A percentile compares a stretch with the other conserved stretches of the same genome.
Conservation (phyloP, 257 asterid genomes). For the Solanum megistacrolobum region DNA sequence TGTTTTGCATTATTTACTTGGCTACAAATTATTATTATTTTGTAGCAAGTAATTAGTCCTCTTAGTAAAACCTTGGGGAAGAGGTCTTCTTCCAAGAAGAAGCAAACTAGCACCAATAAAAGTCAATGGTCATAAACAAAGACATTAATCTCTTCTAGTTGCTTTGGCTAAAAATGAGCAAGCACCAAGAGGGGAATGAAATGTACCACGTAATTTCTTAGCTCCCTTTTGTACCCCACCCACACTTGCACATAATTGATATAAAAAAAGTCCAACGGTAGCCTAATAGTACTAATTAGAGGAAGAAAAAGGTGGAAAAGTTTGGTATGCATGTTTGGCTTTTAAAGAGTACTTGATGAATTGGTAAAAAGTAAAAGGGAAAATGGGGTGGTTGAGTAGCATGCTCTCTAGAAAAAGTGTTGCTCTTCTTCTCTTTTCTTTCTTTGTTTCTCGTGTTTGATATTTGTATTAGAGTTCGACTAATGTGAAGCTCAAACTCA, state of each 20-base stretch:
- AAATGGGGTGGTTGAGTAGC: not conserved
- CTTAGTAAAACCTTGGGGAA: not conserved
- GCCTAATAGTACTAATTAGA: not conserved
- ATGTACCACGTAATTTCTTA: not conserved
- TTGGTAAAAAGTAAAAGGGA: not conserved
- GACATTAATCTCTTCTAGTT: not conserved
- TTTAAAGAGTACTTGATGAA: not conserved
- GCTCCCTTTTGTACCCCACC: not conserved
- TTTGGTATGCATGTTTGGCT: not conserved
- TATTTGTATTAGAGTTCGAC: too few species aligned
- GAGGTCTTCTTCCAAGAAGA: not conserved
- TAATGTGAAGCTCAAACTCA: accelerated
- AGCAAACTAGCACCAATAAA: not conserved
- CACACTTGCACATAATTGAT: not conserved
- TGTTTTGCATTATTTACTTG: not conserved
- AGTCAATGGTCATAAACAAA: not conserved
- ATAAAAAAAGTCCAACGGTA: not conserved
- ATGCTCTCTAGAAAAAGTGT: not conserved
- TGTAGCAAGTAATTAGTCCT: not conserved
- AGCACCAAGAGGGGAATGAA: not conserved
- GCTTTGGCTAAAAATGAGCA: not conserved
- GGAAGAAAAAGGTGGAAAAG: not conserved
- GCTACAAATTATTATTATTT: not conserved
- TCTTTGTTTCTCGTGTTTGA: too few species aligned
- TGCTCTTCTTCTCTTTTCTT: not conserved